These are phyloP conservation scores for Sphaerulina vaccinii DNA, from an alignment of 2,329 filamentous ascomycete species.

Conservation along the genomic window DNA sequence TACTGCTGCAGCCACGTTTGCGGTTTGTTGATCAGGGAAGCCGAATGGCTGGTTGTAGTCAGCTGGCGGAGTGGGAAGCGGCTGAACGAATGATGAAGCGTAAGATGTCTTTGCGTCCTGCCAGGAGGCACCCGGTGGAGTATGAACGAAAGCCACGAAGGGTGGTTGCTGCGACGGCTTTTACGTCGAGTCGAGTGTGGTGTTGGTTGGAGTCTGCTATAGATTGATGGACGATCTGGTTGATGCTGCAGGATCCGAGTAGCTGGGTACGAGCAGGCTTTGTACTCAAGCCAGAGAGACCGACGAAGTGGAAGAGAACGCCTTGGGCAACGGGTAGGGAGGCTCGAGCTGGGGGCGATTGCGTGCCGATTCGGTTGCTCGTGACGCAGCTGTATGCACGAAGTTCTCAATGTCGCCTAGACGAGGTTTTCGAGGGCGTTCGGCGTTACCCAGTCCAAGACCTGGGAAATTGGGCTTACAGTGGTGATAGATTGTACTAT, in stretches of 20 bases:
- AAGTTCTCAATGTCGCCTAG: constrained; percentile 45
- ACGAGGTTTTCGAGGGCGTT: constrained; percentile 41
- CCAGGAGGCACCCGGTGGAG: constrained; percentile 34
- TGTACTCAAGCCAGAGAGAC: constrained; percentile 38
- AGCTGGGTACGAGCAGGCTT: constrained; percentile 36
- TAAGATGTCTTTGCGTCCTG: constrained; percentile 28
- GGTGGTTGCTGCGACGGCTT: constrained; percentile 27
- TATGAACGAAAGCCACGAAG: constrained; percentile 36
- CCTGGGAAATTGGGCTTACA: constrained; percentile 43
- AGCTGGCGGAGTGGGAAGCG: constrained; percentile 35
- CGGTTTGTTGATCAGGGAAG: constrained; percentile 41
- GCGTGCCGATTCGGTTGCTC: constrained; percentile 29
- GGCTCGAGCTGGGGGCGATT: constrained; percentile 22
- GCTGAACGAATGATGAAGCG: constrained; percentile 26
- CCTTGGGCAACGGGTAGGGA: constrained; percentile 28
- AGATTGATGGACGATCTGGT: constrained; percentile 27
- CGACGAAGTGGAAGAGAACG: constrained; percentile 29
- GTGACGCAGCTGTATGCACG: constrained; percentile 47
- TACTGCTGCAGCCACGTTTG: constrained; percentile 63
- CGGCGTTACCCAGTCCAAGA: constrained; percentile 37
- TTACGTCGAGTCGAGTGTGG: constrained; percentile 11
- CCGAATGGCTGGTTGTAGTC: constrained; percentile 32
- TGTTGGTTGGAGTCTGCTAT: not conserved
- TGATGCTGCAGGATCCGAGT: constrained; percentile 33
- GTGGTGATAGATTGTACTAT: constrained; percentile 28